These are phyloP conservation scores for Blakeslea trispora DNA, from an alignment of 371 early-diverging fungal genomes.

Conservation along the genomic window DNA sequence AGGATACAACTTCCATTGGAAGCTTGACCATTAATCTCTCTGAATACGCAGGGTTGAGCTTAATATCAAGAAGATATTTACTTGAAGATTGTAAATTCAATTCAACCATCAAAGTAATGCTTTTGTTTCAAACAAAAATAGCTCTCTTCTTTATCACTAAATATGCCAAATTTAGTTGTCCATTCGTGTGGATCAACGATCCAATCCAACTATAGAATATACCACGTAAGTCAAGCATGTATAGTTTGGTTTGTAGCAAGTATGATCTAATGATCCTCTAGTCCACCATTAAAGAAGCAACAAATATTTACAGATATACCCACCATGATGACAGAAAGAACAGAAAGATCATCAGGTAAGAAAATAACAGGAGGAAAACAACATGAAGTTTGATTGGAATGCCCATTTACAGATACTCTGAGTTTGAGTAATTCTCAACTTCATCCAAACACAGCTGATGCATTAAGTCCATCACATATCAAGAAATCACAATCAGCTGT, in stretches of 20 bases:
- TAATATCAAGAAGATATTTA: slow-evolving; percentile 40
- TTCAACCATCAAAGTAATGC: slow-evolving; percentile 45
- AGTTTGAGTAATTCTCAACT: slow-evolving; percentile 42
- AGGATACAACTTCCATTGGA: slow-evolving; percentile 55
- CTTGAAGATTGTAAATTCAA: slow-evolving; percentile 54
- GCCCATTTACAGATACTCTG: slow-evolving; percentile 10
- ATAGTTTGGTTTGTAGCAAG: not conserved
- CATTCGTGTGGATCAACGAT: slow-evolving; percentile 35
- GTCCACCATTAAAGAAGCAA: slow-evolving; percentile 43
- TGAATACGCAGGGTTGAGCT: slow-evolving; percentile 43
- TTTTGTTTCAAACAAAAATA: too few species aligned
- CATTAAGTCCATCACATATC: not conserved
- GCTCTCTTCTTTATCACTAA: not conserved
- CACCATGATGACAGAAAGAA: slow-evolving; percentile 36
- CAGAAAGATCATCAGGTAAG: slow-evolving; percentile 32
- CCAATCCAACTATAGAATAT: slow-evolving; percentile 25
- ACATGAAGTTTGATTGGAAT: too few species aligned
- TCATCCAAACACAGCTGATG: slow-evolving; percentile 4
- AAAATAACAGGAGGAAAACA: slow-evolving; percentile 45
- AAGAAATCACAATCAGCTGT: slow-evolving; percentile 31
- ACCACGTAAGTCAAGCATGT: slow-evolving; percentile 28
- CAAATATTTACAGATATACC: slow-evolving; percentile 46
- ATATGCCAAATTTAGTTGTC: slow-evolving; percentile 29
- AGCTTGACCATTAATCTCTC: slow-evolving; percentile 44
- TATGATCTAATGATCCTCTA: slow-evolving; percentile 3